Evolutionary conservation across 768 basidiomycete genomes (phyloP).

Genomic region (Phaffia tasmanica): DNA sequence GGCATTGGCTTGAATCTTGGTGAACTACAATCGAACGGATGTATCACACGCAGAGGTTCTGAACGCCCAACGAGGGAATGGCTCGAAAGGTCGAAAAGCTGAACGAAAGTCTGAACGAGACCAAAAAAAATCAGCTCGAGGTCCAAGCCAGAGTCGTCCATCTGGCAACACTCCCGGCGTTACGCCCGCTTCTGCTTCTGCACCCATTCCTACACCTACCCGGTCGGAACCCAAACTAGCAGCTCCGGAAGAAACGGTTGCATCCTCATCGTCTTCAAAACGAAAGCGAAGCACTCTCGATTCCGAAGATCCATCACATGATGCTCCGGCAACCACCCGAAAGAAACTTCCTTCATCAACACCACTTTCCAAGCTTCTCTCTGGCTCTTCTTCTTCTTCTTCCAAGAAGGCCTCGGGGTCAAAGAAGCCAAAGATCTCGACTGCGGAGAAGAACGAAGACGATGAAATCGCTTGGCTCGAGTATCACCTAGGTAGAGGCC

Average conservation of each 20-base stretch:
- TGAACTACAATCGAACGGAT: not conserved
- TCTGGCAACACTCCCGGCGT: not conserved
- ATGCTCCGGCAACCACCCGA: not conserved
- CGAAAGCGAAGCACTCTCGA: conserved; percentile 8
- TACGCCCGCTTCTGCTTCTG: not conserved
- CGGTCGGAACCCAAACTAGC: not conserved
- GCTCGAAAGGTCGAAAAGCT: conserved; percentile 4
- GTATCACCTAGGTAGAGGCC: conserved; percentile 19
- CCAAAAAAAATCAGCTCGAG: conserved; percentile 10
- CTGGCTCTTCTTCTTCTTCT: not conserved
- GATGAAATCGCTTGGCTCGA: conserved; percentile 24
- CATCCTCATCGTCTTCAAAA: not conserved
- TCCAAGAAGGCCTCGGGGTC: conserved; percentile 4
- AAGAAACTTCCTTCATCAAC: conserved; percentile 17
- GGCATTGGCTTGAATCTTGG: no score
- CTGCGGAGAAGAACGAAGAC: conserved; percentile 17
- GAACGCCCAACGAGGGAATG: not conserved
- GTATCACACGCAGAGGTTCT: not conserved
- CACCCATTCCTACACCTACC: not conserved
- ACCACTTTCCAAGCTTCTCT: conserved; percentile 21
- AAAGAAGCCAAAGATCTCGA: conserved; percentile 3
- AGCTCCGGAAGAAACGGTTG: not conserved
- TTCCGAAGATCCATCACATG: not conserved
- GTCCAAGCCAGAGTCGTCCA: not conserved
- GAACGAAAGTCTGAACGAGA: conserved; percentile 11